Percentiles rank a stretch among this genome's conserved stretches.
Evolutionary conservation across 805 yeast genomes (phyloP).

Genomic region (Kluyveromyces siamensis): DNA sequence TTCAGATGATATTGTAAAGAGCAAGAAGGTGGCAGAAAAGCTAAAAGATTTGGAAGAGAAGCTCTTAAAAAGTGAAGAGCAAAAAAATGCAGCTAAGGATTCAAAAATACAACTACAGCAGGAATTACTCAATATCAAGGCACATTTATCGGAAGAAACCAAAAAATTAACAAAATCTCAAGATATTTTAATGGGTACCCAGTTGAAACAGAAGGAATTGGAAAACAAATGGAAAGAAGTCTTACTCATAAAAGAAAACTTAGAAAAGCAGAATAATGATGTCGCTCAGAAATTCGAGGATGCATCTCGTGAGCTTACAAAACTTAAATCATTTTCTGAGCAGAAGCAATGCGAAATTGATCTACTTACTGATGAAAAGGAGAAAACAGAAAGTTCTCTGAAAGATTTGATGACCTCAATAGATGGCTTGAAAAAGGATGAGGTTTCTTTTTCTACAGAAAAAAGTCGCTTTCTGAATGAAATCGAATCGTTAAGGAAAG

Average conservation of each 20-base stretch:
- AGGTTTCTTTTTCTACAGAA: slow-evolving; percentile 28
- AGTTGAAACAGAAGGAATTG: slow-evolving; percentile 31
- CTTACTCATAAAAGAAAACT: slow-evolving; percentile 11
- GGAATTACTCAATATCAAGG: slow-evolving; percentile 26
- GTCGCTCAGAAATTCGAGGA: slow-evolving; percentile 14
- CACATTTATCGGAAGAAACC: slow-evolving; percentile 33
- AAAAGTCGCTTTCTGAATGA: slow-evolving; percentile 6
- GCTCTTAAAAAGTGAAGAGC: slow-evolving; percentile 30
- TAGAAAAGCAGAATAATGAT: slow-evolving; percentile 21
- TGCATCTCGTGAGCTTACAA: slow-evolving; percentile 16
- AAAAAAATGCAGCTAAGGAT: slow-evolving; percentile 22
- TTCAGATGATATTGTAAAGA: slow-evolving; percentile 48
- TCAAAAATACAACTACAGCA: slow-evolving; percentile 20
- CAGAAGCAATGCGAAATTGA: neutral
- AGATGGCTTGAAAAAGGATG: slow-evolving; percentile 44
- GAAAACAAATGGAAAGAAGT: slow-evolving; percentile 18
- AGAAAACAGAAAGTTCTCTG: slow-evolving; percentile 13
- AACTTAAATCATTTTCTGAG: slow-evolving; percentile 4
- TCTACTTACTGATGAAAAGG: neutral
- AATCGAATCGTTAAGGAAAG: slow-evolving; percentile 7
- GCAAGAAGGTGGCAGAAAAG: slow-evolving; percentile 48
- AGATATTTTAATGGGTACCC: slow-evolving; percentile 34
- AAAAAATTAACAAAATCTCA: slow-evolving; percentile 39
- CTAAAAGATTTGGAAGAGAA: slow-evolving; percentile 42
- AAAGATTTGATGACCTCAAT: slow-evolving; percentile 36